These are phyloP conservation scores for Urtica urens DNA, from an alignment of 306 rosid species.

Conservation along the genomic window DNA sequence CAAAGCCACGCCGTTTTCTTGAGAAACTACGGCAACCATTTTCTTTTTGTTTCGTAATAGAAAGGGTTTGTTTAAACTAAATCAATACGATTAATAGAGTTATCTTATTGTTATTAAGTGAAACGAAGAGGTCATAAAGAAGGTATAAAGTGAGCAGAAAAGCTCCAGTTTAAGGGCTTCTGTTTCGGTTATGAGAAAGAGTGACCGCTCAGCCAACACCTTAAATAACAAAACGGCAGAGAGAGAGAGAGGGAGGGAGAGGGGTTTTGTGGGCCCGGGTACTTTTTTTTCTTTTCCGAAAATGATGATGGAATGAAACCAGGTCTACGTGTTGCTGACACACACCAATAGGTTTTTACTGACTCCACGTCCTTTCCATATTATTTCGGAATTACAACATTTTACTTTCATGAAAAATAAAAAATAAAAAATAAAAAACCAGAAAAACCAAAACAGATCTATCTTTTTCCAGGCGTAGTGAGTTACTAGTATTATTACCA, in stretches of 20 bases:
- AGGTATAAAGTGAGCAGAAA: background rate
- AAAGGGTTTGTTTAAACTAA: background rate
- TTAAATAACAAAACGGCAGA: background rate
- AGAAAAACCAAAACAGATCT: too few relatives aligned
- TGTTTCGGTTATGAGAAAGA: constrained; percentile 3
- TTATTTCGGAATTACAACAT: background rate
- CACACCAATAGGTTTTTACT: background rate
- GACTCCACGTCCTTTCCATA: background rate
- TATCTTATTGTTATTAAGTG: background rate
- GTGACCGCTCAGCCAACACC: background rate
- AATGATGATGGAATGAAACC: background rate
- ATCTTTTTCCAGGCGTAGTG: too few relatives aligned
- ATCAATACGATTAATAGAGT: background rate
- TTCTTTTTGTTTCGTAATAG: constrained; percentile 9
- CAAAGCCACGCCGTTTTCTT: constrained; percentile 54
- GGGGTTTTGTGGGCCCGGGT: background rate
- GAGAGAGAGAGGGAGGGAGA: background rate
- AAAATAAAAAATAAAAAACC: too few relatives aligned
- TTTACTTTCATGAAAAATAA: too few relatives aligned
- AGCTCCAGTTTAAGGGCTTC: too few relatives aligned
- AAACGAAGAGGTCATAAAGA: background rate
- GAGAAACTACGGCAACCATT: constrained; percentile 59
- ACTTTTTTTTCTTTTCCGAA: background rate
- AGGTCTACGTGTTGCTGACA: constrained; percentile 7
- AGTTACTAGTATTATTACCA: too few relatives aligned